A percentile compares a stretch with the other conserved stretches of the same genome.
Evolutionary conservation across 371 early-diverging fungal genomes (phyloP).

Genomic region (Smittium mucronatum): DNA sequence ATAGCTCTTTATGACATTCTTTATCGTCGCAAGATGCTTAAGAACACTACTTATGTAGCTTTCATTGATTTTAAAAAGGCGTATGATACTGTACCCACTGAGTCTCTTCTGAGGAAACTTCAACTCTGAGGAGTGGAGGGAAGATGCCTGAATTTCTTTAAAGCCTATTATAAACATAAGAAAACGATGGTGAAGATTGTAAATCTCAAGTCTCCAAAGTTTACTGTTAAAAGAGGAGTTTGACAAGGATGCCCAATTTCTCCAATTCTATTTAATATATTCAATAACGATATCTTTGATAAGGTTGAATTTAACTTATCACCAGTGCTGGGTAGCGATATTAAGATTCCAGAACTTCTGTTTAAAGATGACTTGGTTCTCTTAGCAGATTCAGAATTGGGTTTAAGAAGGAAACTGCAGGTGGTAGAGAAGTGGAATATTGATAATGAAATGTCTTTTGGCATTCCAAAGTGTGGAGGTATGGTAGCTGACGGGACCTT

Average conservation of each 20-base stretch:
- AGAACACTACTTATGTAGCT: not conserved
- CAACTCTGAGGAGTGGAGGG: not conserved
- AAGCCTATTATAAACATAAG: not conserved
- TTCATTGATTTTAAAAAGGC: slow-evolving; percentile 5
- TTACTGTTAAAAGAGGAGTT: not conserved
- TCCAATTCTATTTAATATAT: not conserved
- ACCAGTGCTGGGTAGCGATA: not conserved
- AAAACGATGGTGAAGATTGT: not conserved
- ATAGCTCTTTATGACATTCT: not conserved
- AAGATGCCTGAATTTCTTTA: not conserved
- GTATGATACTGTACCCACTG: not conserved
- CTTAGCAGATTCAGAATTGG: not conserved
- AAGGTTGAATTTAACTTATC: not conserved
- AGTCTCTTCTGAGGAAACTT: not conserved
- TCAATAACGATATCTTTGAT: not conserved
- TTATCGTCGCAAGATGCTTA: not conserved
- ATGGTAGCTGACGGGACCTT: not conserved
- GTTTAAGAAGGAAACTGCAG: not conserved
- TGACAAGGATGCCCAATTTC: slow-evolving; percentile 5
- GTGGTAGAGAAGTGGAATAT: not conserved
- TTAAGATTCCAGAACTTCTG: not conserved
- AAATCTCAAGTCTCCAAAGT: not conserved
- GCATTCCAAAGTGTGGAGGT: not conserved
- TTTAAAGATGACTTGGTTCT: not conserved
- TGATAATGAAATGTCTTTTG: not conserved